phyloP scores from a whole-genome alignment of 2,329 filamentous ascomycete species.

The Bretziella fagacearum region DNA sequence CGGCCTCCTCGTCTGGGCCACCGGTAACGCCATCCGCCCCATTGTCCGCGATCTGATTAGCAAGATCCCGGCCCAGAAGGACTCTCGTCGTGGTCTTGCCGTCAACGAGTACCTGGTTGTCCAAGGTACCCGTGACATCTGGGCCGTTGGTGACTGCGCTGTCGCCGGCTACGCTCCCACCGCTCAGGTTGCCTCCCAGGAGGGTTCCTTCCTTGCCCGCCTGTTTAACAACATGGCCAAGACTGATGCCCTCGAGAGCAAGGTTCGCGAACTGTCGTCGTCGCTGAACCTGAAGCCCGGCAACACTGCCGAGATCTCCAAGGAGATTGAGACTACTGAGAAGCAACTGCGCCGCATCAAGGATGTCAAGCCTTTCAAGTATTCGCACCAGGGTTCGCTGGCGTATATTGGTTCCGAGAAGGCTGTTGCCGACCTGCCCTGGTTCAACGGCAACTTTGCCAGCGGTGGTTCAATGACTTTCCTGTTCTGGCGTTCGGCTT shows the following conservation, averaged over 20 bases:
- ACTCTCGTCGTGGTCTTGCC: conserved; percentile 82
- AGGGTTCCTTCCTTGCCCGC: conserved; percentile 83
- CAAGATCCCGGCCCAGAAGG: conserved; percentile 85
- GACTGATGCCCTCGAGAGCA: conserved; percentile 63
- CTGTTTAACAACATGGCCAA: conserved; percentile 99
- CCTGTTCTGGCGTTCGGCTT: conserved; percentile 95
- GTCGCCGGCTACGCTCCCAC: conserved; percentile 96
- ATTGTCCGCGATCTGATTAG: conserved; percentile 82
- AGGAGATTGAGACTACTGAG: conserved; percentile 72
- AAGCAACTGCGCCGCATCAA: conserved; percentile 76
- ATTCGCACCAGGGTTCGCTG: conserved; percentile 91
- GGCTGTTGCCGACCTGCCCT: conserved; percentile 91
- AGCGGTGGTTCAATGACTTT: conserved; percentile 88
- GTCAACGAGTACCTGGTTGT: conserved; percentile 99
- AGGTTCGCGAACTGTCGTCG: conserved; percentile 53
- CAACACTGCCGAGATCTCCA: conserved; percentile 49
- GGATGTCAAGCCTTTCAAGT: conserved; percentile 94
- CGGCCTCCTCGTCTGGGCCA: conserved; percentile 94
- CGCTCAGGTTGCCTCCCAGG: conserved; percentile 88
- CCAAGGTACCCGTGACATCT: conserved; percentile 90
- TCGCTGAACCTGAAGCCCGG: conserved; percentile 43
- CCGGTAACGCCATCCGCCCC: conserved; percentile 81
- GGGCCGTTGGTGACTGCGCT: conserved; percentile 94
- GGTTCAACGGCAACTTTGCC: conserved; percentile 93
- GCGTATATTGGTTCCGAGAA: conserved; percentile 98